Evolutionary conservation across 768 basidiomycete genomes (phyloP).

Genomic region (Hirschioporus abietinus): DNA sequence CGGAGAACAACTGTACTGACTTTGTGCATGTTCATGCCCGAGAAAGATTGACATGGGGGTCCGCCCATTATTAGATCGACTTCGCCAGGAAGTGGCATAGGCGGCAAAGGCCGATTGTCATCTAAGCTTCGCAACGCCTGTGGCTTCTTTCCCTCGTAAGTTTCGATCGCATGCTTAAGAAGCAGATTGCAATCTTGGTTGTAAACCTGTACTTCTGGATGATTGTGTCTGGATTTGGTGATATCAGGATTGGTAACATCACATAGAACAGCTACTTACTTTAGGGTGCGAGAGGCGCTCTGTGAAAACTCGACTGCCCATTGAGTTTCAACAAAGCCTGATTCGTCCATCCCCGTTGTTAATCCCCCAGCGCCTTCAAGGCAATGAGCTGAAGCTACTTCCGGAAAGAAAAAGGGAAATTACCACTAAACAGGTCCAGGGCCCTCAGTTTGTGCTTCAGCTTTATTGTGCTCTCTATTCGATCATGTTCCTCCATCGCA

Average conservation of each 20-base stretch:
- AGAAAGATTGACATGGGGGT: constrained; percentile 75
- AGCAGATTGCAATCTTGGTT: constrained; percentile 59
- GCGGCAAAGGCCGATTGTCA: constrained; percentile 30
- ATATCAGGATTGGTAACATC: constrained; percentile 4
- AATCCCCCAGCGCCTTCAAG: constrained; percentile 69
- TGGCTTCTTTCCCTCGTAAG: constrained; percentile 35
- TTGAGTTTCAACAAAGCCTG: constrained; percentile 54
- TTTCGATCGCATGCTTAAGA: constrained; percentile 52
- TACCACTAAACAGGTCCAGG: constrained; percentile 68
- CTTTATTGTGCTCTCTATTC: neutral
- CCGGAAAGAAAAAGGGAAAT: constrained; percentile 10
- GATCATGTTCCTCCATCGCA: neutral
- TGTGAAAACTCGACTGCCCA: constrained; percentile 67
- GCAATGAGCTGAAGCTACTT: neutral
- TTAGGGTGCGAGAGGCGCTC: constrained; percentile 58
- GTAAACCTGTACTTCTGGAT: constrained; percentile 54
- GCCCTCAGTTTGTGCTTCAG: constrained; percentile 33
- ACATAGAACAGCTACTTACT: constrained; percentile 32
- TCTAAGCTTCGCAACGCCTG: constrained; percentile 34
- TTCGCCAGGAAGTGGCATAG: constrained; percentile 53
- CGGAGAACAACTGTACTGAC: constrained; percentile 27
- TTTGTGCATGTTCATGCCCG: constrained; percentile 54
- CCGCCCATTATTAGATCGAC: constrained; percentile 76
- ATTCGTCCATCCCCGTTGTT: constrained; percentile 58
- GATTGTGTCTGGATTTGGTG: constrained; percentile 44